These are phyloP conservation scores for Benincasa hispida DNA, from an alignment of 306 rosid species.

Conservation along the genomic window DNA sequence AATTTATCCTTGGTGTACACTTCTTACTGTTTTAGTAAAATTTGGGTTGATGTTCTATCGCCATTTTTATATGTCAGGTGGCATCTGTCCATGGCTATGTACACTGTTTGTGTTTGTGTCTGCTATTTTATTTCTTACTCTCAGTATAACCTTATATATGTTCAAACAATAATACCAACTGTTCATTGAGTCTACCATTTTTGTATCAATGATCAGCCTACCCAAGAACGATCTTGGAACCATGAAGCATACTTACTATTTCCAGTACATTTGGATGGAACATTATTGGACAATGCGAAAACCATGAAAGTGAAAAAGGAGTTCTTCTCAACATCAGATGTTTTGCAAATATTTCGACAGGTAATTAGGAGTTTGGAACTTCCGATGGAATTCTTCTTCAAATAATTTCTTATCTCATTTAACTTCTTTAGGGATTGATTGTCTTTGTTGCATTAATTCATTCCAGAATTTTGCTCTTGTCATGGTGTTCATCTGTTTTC, in stretches of 20 bases:
- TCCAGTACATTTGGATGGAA: slow-evolving; percentile 98
- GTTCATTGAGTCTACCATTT: not conserved
- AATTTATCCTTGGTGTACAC: not conserved
- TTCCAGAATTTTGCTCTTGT: not conserved
- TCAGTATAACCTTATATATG: not conserved
- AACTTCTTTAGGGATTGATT: not conserved
- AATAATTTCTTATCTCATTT: not conserved
- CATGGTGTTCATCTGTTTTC: not conserved
- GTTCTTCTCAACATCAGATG: slow-evolving; percentile 68
- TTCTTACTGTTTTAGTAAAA: not conserved
- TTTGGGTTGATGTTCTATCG: not conserved
- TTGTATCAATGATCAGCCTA: slow-evolving; percentile 38
- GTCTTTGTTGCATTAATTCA: not conserved
- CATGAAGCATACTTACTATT: slow-evolving; percentile 91
- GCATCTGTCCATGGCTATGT: not conserved
- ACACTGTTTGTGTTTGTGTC: not conserved
- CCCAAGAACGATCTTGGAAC: slow-evolving; percentile 77
- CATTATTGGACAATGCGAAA: slow-evolving; percentile 78
- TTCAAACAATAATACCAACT: not conserved
- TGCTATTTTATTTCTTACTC: not conserved
- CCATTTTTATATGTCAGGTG: not conserved
- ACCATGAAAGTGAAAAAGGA: slow-evolving; percentile 75
- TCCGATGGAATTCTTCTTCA: not conserved
- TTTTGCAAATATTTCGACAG: slow-evolving; percentile 87
- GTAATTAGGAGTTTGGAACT: slow-evolving; percentile 24